A percentile compares a stretch with the other conserved stretches of the same genome.
These are phyloP conservation scores for Singerocomus inundabilis DNA, from an alignment of 1,284 basidiomycete genomes.

Conservation along the genomic window DNA sequence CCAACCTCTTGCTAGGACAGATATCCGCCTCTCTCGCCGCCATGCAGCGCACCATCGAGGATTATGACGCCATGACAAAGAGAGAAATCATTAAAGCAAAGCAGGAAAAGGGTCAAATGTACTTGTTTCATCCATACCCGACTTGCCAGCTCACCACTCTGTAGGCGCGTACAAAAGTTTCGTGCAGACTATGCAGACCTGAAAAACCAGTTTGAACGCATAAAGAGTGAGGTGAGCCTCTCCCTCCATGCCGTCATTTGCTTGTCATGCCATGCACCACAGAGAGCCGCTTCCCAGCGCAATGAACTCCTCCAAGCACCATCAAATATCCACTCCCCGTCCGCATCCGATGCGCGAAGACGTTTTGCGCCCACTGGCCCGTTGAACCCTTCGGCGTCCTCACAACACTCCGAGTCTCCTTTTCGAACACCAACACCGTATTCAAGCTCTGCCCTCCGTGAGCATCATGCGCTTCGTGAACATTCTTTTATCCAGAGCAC, in stretches of 20 bases:
- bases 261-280: slow-evolving; percentile 1
- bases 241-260: background rate
- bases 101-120: slow-evolving; percentile 93
- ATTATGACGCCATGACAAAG: slow-evolving; percentile 94
- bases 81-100: slow-evolving; percentile 93
- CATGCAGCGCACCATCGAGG: slow-evolving; percentile 89
- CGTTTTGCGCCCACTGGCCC: slow-evolving; percentile 50
- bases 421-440: slow-evolving; percentile 62
- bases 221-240: slow-evolving; percentile 51
- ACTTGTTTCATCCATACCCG: slow-evolving; percentile 27
- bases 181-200: slow-evolving; percentile 73
- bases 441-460: slow-evolving; percentile 55
- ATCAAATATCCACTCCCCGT: slow-evolving; percentile 45
- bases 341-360: slow-evolving; percentile 53
- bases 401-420: slow-evolving; percentile 66
- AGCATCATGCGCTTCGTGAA: slow-evolving; percentile 79
- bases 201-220: slow-evolving; percentile 64
- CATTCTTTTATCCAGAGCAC: slow-evolving; percentile 85
- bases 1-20: slow-evolving; percentile 90
- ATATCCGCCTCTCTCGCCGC: slow-evolving; percentile 92
- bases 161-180: slow-evolving; percentile 82
- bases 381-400: slow-evolving; percentile 28
- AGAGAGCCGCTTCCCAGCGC: slow-evolving; percentile 60
- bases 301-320: slow-evolving; percentile 59
- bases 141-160: slow-evolving; percentile 5